Evolutionary conservation across 345 rosid species (phyloP), one percentile per base, ranked within the genome.

Genomic region (Heritiera fomes): DNA sequence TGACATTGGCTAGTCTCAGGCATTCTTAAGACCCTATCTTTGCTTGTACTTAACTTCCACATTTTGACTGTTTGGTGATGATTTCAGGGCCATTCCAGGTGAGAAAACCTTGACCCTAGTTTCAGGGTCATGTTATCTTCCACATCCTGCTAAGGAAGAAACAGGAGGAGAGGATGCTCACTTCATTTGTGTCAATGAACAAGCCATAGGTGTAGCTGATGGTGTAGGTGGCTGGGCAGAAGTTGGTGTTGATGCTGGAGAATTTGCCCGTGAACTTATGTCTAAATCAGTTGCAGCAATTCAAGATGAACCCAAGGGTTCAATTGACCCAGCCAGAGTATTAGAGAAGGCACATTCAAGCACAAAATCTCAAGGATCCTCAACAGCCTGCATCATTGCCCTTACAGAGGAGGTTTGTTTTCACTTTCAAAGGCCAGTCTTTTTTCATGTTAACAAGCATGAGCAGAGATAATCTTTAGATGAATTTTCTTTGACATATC

Each of bases 211-310:
- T 71, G 93, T 96, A 81, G 99, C 99, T 40, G 99, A 96, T 88
- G 99, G 99, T 12, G 99, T 94, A 67, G 99, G 99, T 40, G 99
- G 99, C 69, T 96, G 99, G 99, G 99, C 98, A 7, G 98, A 96
- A 77, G 93, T 89, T 85, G 99, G 98, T 71, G 79, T 96, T 77
- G 89, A 96, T 83, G 82, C 99, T 1, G 99, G 98, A 62, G 32
- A 76, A 64, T 96, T 84, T 80, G 85, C 99, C 63, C 92, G 95
- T 80, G 95, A 94, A 78, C 93, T 96, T 38, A 96, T 96, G 98
- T 86, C 89, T 53, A 82, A 92, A 90, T 88, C 98, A 13, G 93
- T 94, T 40, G 34, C 78, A 76, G 99, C 92, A 4, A 88, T 94
- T 81, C 89, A 71, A 65, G 92, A 92, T 67, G 97, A 86, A 77